Conservation (phyloP, 192 early-diverging fungal genomes). For the Backusella luteola region DNA sequence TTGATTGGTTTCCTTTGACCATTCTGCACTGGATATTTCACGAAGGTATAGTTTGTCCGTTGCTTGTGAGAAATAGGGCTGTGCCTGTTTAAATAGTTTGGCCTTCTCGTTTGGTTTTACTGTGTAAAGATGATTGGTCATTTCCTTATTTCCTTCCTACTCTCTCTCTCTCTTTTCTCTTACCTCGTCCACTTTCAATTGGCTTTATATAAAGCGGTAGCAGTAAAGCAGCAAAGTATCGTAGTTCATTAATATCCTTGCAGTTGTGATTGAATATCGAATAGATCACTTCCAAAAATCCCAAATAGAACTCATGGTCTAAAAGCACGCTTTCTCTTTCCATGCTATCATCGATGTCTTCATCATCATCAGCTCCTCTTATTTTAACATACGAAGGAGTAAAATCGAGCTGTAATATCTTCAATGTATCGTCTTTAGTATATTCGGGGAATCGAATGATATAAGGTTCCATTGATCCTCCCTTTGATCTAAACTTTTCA, state of each 20-base stretch:
- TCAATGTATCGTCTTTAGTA: constrained; percentile 63
- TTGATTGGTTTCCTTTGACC: constrained; percentile 49
- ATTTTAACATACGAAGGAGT: constrained; percentile 17
- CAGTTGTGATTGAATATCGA: constrained; percentile 80
- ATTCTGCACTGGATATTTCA: constrained; percentile 89
- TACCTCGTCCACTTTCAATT: constrained; percentile 68
- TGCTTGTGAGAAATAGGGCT: constrained; percentile 79
- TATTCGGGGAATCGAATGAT: constrained; percentile 77
- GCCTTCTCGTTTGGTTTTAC: constrained; percentile 63
- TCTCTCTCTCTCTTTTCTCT: background rate
- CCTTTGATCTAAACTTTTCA: constrained; percentile 75
- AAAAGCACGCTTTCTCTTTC: constrained; percentile 19
- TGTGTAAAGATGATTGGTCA: background rate
- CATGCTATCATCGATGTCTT: background rate
- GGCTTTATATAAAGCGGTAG: constrained; percentile 91
- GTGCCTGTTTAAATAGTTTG: constrained; percentile 74
- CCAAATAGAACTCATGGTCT: constrained; percentile 59
- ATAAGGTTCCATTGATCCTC: constrained; percentile 60
- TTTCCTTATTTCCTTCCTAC: background rate
- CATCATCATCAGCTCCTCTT: background rate
- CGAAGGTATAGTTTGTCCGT: constrained; percentile 85
- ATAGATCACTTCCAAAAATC: constrained; percentile 80
- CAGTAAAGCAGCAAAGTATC: constrained; percentile 76
- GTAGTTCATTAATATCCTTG: constrained; percentile 83
- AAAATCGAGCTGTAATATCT: constrained; percentile 73